These are phyloP conservation scores for Ogataea trehalophila DNA, from an alignment of 805 yeast genomes.

Conservation along the genomic window DNA sequence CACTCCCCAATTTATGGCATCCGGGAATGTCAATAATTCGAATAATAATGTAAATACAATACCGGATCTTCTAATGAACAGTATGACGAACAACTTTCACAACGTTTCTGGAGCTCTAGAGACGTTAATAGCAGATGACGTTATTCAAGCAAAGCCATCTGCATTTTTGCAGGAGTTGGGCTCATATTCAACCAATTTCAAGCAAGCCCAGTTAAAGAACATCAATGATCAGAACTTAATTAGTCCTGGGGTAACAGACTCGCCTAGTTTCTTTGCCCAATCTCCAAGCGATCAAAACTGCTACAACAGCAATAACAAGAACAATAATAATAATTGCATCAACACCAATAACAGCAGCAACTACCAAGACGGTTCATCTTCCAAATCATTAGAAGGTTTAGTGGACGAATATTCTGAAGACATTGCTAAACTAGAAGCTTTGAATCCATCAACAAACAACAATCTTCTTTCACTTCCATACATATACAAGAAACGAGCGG, in stretches of 20 bases:
- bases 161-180: conserved; percentile 17
- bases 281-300: not conserved
- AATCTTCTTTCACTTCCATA: conserved; percentile 13
- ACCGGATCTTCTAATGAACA: not conserved
- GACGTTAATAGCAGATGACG: conserved; percentile 13
- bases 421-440: conserved; percentile 29
- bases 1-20: conserved; percentile 1
- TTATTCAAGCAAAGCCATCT: conserved; percentile 14
- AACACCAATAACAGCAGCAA: not conserved
- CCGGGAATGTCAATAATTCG: not conserved
- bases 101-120: conserved; percentile 15
- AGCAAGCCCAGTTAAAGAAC: not conserved
- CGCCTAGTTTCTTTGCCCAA: no score
- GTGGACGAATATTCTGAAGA: conserved; percentile 35
- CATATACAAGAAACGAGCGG: conserved; percentile 3
- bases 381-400: conserved; percentile 5
- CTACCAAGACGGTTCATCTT: not conserved
- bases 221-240: not conserved
- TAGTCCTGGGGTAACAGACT: no score
- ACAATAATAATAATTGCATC: not conserved
- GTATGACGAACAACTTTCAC: conserved; percentile 8
- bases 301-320: not conserved
- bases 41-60: not conserved
- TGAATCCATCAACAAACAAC: conserved; percentile 5
- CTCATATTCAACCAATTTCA: not conserved